Conservation (phyloP, 2,329 filamentous ascomycete species). For the Monilinia laxa region DNA sequence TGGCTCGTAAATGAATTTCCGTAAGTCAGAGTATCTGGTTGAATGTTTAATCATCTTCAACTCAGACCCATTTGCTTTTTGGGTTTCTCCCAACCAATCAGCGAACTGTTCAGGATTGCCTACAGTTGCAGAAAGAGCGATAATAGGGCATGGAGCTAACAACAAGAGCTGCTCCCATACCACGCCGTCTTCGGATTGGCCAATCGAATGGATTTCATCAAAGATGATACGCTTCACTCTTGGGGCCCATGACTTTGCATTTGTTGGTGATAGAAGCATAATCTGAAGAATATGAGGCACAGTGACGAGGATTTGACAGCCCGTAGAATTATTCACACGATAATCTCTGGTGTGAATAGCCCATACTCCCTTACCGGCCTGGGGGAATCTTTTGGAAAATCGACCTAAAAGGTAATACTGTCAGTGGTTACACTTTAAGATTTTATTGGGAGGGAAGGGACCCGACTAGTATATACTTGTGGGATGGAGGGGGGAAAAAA, state of each 20-base stretch:
- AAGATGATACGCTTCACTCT: slow-evolving; percentile 76
- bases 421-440: not conserved
- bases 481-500: not conserved
- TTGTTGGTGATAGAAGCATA: slow-evolving; percentile 66
- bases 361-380: slow-evolving; percentile 68
- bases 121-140: slow-evolving; percentile 76
- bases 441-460: not conserved
- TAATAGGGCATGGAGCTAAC: slow-evolving; percentile 72
- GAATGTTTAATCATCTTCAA: slow-evolving; percentile 67
- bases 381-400: slow-evolving; percentile 62
- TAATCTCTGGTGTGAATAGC: slow-evolving; percentile 76
- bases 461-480: not conserved
- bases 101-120: slow-evolving; percentile 72
- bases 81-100: slow-evolving; percentile 64
- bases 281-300: slow-evolving; percentile 78
- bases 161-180: slow-evolving; percentile 78
- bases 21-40: slow-evolving; percentile 71
- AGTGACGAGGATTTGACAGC: slow-evolving; percentile 74
- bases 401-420: slow-evolving; percentile 42
- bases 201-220: slow-evolving; percentile 79
- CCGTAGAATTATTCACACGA: slow-evolving; percentile 68
- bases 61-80: slow-evolving; percentile 61
- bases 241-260: slow-evolving; percentile 65
- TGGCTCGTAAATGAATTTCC: slow-evolving; percentile 69
- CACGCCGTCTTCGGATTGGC: slow-evolving; percentile 71